Percentiles rank a stretch among this genome's conserved stretches.
phyloP scores from a whole-genome alignment of 2,329 filamentous ascomycete species.

The Emergomyces pasteurianus region DNA sequence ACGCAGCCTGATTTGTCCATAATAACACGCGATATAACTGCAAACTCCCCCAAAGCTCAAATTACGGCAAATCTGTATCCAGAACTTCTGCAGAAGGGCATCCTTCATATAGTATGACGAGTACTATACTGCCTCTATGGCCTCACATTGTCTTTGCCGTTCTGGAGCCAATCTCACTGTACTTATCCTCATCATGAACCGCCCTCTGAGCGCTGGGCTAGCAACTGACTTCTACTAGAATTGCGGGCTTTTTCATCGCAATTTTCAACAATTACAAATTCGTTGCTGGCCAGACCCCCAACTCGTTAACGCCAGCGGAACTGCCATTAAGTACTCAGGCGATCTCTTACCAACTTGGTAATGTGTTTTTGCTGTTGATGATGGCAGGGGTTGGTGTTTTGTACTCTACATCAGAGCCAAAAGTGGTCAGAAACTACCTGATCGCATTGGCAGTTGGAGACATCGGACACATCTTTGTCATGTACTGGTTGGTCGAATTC shows the following conservation, averaged over 20 bases:
- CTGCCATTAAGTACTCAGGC: slow-evolving; percentile 33
- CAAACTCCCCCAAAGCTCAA: background rate
- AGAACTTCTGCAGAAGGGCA: background rate
- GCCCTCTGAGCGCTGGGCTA: slow-evolving; percentile 3
- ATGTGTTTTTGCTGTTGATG: slow-evolving; percentile 55
- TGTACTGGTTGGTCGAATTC: slow-evolving; percentile 46
- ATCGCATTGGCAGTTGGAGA: slow-evolving; percentile 54
- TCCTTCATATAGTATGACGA: slow-evolving; percentile 5
- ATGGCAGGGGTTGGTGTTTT: slow-evolving; percentile 53
- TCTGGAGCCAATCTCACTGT: slow-evolving; percentile 56
- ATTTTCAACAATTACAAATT: slow-evolving; percentile 50
- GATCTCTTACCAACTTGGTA: slow-evolving; percentile 57
- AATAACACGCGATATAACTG: background rate
- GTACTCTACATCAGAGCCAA: slow-evolving; percentile 51
- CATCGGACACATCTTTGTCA: slow-evolving; percentile 54
- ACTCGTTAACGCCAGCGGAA: slow-evolving; percentile 16
- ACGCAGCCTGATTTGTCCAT: background rate
- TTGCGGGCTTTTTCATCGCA: slow-evolving; percentile 47
- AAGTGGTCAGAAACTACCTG: slow-evolving; percentile 56
- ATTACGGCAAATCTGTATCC: background rate
- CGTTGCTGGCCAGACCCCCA: slow-evolving; percentile 48
- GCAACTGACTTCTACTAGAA: slow-evolving; percentile 27
- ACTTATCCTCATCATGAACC: slow-evolving; percentile 5
- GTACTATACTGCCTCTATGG: slow-evolving; percentile 47
- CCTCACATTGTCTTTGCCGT: slow-evolving; percentile 56